A percentile compares a stretch with the other conserved stretches of the same genome.
phyloP scores from a whole-genome alignment of 208 protist genomes.

The Acanthamoeba lenticulata region DNA sequence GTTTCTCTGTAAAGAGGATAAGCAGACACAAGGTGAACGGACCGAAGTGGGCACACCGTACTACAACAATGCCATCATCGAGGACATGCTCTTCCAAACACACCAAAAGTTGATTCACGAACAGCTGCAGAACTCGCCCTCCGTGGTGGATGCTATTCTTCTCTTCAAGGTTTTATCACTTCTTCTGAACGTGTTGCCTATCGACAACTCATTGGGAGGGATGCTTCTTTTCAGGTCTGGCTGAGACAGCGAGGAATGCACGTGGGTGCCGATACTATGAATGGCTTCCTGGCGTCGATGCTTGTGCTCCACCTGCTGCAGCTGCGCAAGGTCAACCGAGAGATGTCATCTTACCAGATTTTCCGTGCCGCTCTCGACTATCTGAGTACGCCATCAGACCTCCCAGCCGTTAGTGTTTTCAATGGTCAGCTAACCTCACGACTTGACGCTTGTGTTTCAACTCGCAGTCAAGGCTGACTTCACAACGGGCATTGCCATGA shows the following conservation, averaged over 20 bases:
- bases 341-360: slow-evolving; percentile 67
- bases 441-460: no score
- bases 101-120: slow-evolving; percentile 57
- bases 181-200: background rate
- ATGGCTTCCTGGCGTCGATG: slow-evolving; percentile 64
- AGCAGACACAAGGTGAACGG: background rate
- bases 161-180: slow-evolving; percentile 61
- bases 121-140: background rate
- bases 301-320: slow-evolving; percentile 55
- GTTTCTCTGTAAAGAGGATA: background rate
- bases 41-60: background rate
- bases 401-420: background rate
- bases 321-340: background rate
- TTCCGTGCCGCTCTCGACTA: slow-evolving; percentile 42
- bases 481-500: slow-evolving; percentile 19
- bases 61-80: slow-evolving; percentile 66
- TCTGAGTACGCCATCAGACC: background rate
- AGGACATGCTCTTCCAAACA: slow-evolving; percentile 65
- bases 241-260: slow-evolving; percentile 49
- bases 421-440: background rate
- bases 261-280: background rate
- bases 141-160: slow-evolving; percentile 25
- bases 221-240: slow-evolving; percentile 31
- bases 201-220: no score
- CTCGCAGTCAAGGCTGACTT: slow-evolving; percentile 9